Evolutionary conservation across 192 early-diverging fungal species (phyloP), one percentile per base, ranked within the genome.

Genomic region (Mortierella hygrophila): DNA sequence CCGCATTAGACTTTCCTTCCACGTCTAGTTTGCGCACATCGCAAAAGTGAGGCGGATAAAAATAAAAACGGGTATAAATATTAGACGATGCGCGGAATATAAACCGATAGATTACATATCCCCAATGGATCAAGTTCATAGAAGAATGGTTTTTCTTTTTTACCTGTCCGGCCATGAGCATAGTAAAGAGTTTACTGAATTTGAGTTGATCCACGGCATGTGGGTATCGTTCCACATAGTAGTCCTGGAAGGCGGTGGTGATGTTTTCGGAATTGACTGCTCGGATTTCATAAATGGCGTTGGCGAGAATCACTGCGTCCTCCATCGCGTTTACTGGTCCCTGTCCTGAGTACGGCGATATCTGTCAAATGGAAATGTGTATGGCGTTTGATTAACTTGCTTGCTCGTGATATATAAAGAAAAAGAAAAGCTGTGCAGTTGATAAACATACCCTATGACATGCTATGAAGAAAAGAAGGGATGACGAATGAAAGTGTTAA

Each of bases 261-360:
- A 79, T 72, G 41, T 72, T 55, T 16, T 73, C 68, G 2, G 47
- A 35, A 18, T 57, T 23, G 35, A 15, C 57, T 20, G 16, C n/a
- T 21, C 29, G 37, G 3, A 75, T 10, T 16, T 38, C 49, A 49
- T 71, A 54, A 8, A 78, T 26, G 42, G 18, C 21, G 32, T 78
- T 78, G 47, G 68, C 68, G 21, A 78, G 77, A 9, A 70, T 47
- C 8, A 78, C 42, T 6, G 77, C 77, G 35, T 78, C 77, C 3
- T 78, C 44, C 42, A 78, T 70, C 4, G 77, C 77, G 20, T 23
- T 70, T 7, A 70, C 49, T 1, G 77, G 47, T 47, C 75, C 74
- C 16, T 55, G 54, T 55, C 74, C 74, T 23, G 74, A 38, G 18
- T 38, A 38, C 3, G 70, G 70, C 7, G 18, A 42, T n/a, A 42